Base-by-base conservation (phyloP, 2,329 filamentous ascomycete species). In the Hawksworthiomyces lignivorus region DNA sequence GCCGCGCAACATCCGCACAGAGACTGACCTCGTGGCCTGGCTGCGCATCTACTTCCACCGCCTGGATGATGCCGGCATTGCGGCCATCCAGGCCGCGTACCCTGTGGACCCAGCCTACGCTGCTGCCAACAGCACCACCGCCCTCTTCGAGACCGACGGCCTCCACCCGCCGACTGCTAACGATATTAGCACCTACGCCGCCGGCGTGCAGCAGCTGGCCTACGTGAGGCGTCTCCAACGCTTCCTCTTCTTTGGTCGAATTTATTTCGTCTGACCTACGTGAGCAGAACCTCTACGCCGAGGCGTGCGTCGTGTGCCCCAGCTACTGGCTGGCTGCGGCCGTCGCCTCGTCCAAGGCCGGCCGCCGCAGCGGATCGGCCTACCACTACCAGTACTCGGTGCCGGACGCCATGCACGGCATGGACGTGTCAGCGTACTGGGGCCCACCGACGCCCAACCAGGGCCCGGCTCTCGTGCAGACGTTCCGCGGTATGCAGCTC, bases 231-330 rank as follows among this genome's bases (percentile, higher is more conserved):
- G n/a, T 28, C 17, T n/a, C n/a, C n/a, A n/a, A n/a, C n/a, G 4
- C 10, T 22, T 18, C n/a, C 4, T 17, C 12, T 19, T 7, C 19
- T 8, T 37, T 28, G 4, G 11, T 6, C n/a, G 14, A 24, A n/a
- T 17, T 35, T 22, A 15, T 35, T 6, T 9, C 7, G 11, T 5
- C 4, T 22, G 18, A n/a, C 27, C 22, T 9, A 22, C 20, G 22
- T n/a, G 7, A 4, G 5, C 18, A 44, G 43, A 67, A 71, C 47
- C 63, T 74, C 37, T 72, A 69, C 46, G 69, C 63, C 27, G 72
- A 77, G 54, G 64, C 64, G 1, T 72, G 69, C 0, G 73, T 75
- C 36, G 61, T 72, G n/a, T 76, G 72, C 50, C 68, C 72, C 0
- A 63, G 65, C 2, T 74, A 75, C 55, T 75, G 70, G 71, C 55